Conservation (phyloP, 805 yeast genomes). For the Yamadazyma philogaea region DNA sequence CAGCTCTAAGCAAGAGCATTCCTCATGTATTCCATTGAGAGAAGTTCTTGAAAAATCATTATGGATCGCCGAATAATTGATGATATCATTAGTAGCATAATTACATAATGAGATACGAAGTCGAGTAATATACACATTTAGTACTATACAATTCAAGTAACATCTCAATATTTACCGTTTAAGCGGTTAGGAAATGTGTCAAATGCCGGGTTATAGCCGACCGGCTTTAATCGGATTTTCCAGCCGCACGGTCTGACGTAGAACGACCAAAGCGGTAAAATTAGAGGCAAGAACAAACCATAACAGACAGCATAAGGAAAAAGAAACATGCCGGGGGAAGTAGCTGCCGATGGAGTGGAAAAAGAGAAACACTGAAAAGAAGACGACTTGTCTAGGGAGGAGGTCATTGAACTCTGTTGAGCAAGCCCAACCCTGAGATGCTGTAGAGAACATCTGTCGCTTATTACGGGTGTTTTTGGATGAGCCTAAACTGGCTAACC, state of each 20-base stretch:
- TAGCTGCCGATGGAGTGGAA: too few relatives aligned
- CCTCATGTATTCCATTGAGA: conserved; percentile 1
- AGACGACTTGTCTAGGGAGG: too few relatives aligned
- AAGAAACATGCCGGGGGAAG: too few relatives aligned
- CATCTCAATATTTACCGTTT: not conserved
- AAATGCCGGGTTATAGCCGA: not conserved
- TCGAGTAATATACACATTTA: too few relatives aligned
- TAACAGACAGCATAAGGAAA: too few relatives aligned
- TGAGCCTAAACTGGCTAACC: not conserved
- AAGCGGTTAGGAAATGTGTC: not conserved
- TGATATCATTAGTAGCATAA: not conserved
- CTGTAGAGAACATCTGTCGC: too few relatives aligned
- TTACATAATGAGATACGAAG: not conserved
- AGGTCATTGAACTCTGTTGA: too few relatives aligned
- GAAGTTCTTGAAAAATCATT: not conserved
- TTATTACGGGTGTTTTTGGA: not conserved
- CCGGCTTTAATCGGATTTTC: not conserved
- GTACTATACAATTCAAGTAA: too few relatives aligned
- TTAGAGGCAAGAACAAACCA: too few relatives aligned
- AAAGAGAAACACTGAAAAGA: too few relatives aligned
- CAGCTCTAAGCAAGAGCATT: not conserved
- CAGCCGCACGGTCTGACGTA: not conserved
- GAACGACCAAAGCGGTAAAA: too few relatives aligned
- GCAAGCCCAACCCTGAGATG: too few relatives aligned
- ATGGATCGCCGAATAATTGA: not conserved